Base-by-base conservation (phyloP, 1,139 yeast genomes). In the Sugiyamaella paludigena region DNA sequence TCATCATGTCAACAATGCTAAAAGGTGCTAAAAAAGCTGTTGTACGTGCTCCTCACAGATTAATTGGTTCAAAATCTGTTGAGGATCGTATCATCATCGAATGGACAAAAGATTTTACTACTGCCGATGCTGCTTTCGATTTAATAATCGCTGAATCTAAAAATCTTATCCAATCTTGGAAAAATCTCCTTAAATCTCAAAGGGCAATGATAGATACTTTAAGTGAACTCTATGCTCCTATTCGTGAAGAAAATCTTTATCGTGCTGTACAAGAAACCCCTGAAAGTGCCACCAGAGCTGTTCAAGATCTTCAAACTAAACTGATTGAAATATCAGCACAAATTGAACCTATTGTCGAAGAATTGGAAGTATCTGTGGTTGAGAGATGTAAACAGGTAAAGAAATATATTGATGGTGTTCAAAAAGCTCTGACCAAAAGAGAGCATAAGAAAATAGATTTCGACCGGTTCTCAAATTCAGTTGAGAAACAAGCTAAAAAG, bases 1-100 rank as follows among this genome's bases (percentile, higher is more conserved):
- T 15, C 19, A 30, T 10, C 31, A 47, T 48, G 51, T 39, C 48
- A 1, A 19, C 41, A 13, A 64, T 65, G 69, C 50, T 62, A 38
- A 56, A 67, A 49, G 73, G 73, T 29, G 65, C 71, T 35, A 64
- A 62, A 50, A 68, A 68, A 53, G 71, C 72, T 24, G 58, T 69
- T 31, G 67, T 59, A 32, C 57, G 73, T 32, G 62, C 70, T 1
- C 73, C 73, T n/a, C 73, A 69, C 53, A 58, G 65, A 29, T 54
- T 69, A 12, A 47, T 61, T 10, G 71, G 71, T 15, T 56, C 58
- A 53, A 69, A 69, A 53, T 60, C 69, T 10, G 56, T 60, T 12
- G 82, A 78, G 55, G 82, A 79, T 59, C 75, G 77, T 51, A 63
- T 78, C 40, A 70, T 79, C 30, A 61, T 68, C 10, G 76, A 74